Percentiles rank a stretch among this genome's conserved stretches.
Conservation (phyloP, 169 alveolate genomes). For the Babesia bovis region DNA sequence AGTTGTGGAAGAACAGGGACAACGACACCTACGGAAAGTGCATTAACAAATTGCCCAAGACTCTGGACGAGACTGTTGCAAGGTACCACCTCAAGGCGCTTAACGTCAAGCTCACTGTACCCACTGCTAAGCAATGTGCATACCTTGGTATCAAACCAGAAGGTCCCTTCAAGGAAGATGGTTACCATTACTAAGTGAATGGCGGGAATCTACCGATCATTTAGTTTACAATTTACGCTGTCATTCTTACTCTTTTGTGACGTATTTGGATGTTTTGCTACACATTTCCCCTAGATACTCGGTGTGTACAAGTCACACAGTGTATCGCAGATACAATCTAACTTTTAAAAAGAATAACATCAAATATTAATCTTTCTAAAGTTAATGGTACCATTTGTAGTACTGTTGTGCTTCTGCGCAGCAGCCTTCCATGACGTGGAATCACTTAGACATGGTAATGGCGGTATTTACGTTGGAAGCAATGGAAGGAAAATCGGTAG, state of each 20-base stretch:
- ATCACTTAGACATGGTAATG: neutral
- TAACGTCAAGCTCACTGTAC: conserved; percentile 91
- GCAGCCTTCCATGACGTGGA: neutral
- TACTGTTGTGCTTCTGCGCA: neutral
- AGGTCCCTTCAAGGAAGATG: conserved; percentile 95
- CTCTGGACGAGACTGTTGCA: conserved; percentile 97
- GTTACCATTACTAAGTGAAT: conserved; percentile 91
- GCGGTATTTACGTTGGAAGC: too few species aligned
- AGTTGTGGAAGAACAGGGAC: conserved; percentile 78
- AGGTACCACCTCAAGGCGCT: conserved; percentile 91
- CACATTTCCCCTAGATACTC: neutral
- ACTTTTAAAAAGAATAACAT: too few species aligned
- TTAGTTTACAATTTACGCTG: neutral
- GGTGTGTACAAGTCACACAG: too few species aligned
- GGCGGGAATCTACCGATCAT: too few species aligned
- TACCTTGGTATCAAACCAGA: conserved; percentile 88
- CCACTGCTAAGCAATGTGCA: conserved; percentile 90
- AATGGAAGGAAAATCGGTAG: too few species aligned
- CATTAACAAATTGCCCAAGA: conserved; percentile 93
- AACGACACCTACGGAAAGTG: conserved; percentile 68
- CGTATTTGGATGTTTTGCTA: neutral
- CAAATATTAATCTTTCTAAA: neutral
- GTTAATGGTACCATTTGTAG: neutral
- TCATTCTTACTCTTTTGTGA: neutral
- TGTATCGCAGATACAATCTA: too few species aligned